Conservation (phyloP, 768 basidiomycete genomes). For the Pleurotus sapidus region DNA sequence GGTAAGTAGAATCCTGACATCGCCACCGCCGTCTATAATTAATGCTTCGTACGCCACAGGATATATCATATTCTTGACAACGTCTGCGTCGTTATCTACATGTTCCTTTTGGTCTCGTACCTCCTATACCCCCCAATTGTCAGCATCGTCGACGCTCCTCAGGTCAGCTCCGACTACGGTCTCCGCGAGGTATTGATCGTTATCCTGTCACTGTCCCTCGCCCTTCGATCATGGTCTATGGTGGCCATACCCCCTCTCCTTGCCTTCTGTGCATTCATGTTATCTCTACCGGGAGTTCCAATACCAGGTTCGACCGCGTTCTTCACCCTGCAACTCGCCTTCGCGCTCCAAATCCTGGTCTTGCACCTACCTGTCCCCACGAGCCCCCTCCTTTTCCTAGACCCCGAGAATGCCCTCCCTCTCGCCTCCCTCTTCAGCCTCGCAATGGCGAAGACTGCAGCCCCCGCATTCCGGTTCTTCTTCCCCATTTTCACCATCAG, state of each 20-base stretch:
- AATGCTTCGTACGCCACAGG: conserved; percentile 20
- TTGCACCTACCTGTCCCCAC: conserved; percentile 45
- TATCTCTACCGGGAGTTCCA: conserved; percentile 39
- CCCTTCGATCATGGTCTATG: conserved; percentile 28
- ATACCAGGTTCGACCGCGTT: conserved; percentile 38
- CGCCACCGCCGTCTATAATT: not conserved
- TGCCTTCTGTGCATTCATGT: conserved; percentile 37
- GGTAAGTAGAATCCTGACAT: conserved; percentile 27
- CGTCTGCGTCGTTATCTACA: conserved; percentile 32
- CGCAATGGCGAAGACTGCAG: conserved; percentile 32
- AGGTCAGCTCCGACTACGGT: conserved; percentile 16
- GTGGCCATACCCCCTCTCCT: conserved; percentile 32
- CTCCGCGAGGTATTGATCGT: conserved; percentile 35
- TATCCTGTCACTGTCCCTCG: conserved; percentile 33
- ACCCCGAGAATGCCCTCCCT: conserved; percentile 37
- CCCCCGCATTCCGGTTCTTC: conserved; percentile 44
- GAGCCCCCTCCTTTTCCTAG: conserved; percentile 41
- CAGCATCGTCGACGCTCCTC: conserved; percentile 18
- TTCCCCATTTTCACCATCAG: conserved; percentile 44
- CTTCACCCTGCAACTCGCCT: conserved; percentile 34
- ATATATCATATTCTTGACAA: conserved; percentile 43
- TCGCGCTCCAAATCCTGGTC: conserved; percentile 38
- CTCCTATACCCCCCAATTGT: conserved; percentile 36
- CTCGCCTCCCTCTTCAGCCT: conserved; percentile 38
- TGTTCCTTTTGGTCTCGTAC: conserved; percentile 39